phyloP scores from a whole-genome alignment of 2,329 filamentous ascomycete species.

The Rhexocercosporidium sp. region DNA sequence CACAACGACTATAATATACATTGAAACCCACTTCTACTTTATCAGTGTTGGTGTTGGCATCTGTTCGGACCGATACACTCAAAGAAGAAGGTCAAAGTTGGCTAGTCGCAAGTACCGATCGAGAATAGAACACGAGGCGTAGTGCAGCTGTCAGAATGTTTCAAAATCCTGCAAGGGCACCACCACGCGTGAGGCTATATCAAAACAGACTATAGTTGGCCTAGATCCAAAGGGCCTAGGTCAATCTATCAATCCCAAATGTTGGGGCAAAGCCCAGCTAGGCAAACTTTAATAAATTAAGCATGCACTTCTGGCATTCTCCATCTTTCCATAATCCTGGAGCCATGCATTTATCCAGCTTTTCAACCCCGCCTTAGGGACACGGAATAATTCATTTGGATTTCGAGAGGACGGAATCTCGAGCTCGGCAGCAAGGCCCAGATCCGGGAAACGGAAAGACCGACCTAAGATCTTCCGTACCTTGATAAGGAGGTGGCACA shows the following conservation, averaged over 20 bases:
- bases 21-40: too few species aligned
- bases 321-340: background rate
- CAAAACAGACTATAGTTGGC: too few species aligned
- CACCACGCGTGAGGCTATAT: too few species aligned
- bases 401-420: background rate
- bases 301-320: background rate
- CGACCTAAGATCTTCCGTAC: background rate
- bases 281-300: conserved; percentile 1
- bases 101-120: background rate
- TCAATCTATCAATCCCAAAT: background rate
- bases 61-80: background rate
- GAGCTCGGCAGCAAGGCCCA: background rate
- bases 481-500: background rate
- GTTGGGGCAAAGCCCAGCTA: background rate
- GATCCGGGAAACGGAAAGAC: background rate
- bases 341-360: background rate
- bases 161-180: conserved; percentile 3
- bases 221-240: background rate
- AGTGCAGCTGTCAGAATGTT: background rate
- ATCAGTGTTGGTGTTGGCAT: background rate
- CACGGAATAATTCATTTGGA: background rate
- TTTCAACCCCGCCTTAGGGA: background rate
- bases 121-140: background rate
- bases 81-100: background rate
- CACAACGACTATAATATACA: too few species aligned